These are phyloP conservation scores for Aspergillus pseudotamarii DNA, from an alignment of 2,329 filamentous ascomycete genomes.

Conservation along the genomic window DNA sequence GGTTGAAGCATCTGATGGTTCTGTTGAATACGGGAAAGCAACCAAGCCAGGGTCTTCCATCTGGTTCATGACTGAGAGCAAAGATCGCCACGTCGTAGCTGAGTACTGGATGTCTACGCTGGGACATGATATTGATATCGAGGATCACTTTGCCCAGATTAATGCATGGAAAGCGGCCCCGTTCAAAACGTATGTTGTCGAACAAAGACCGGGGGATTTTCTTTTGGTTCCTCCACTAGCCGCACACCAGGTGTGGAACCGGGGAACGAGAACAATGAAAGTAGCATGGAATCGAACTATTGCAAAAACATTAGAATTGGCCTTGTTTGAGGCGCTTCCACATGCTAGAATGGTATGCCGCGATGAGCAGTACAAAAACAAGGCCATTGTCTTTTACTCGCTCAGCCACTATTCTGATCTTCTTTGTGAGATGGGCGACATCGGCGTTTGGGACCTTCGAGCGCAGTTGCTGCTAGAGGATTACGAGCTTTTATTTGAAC, in stretches of 20 bases:
- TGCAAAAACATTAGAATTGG: slow-evolving; percentile 84
- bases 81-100: slow-evolving; percentile 84
- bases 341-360: slow-evolving; percentile 89
- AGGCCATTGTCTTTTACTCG: slow-evolving; percentile 89
- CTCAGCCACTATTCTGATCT: slow-evolving; percentile 73
- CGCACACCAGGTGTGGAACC: slow-evolving; percentile 97
- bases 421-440: slow-evolving; percentile 60
- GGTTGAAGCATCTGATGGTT: slow-evolving; percentile 78
- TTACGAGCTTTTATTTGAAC: slow-evolving; percentile 75
- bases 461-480: slow-evolving; percentile 76
- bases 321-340: slow-evolving; percentile 82
- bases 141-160: slow-evolving; percentile 94
- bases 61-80: slow-evolving; percentile 98
- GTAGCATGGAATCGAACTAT: slow-evolving; percentile 97
- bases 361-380: slow-evolving; percentile 98
- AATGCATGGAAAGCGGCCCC: slow-evolving; percentile 95
- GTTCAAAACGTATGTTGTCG: slow-evolving; percentile 89
- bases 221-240: slow-evolving; percentile 91
- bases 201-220: slow-evolving; percentile 88
- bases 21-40: slow-evolving; percentile 68
- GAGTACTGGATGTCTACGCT: slow-evolving; percentile 93
- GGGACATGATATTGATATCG: slow-evolving; percentile 94
- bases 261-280: slow-evolving; percentile 93
- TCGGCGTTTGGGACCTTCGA: slow-evolving; percentile 50
- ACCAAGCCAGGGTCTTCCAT: slow-evolving; percentile 83